A percentile compares a stretch with the other conserved stretches of the same genome.
phyloP scores from a whole-genome alignment of 164 flowering plant species.

The Pachysandra terminalis region DNA sequence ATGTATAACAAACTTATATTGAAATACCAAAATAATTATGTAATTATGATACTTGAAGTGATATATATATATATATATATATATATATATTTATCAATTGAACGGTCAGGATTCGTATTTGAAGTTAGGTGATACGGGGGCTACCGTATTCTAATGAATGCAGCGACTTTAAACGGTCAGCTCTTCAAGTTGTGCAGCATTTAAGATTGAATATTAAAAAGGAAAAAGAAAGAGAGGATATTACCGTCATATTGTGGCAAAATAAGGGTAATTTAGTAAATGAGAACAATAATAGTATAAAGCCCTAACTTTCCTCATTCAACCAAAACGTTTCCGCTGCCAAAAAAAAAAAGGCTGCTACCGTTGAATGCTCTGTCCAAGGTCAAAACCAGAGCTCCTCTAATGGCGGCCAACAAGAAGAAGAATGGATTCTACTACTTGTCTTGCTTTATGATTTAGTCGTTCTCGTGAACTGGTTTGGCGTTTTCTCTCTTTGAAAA shows the following conservation, averaged over 20 bases:
- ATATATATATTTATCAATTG: no score
- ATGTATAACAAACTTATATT: no score
- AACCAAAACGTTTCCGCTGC: neutral
- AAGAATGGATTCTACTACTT: neutral
- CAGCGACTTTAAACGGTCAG: no score
- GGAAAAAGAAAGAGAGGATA: no score
- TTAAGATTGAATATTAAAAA: no score
- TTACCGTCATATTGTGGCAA: neutral
- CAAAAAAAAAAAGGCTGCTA: neutral
- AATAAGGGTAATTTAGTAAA: neutral
- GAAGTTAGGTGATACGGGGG: no score
- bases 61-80: no score
- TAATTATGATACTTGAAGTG: no score
- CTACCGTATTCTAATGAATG: no score
- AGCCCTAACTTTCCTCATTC: neutral
- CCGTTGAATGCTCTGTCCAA: neutral
- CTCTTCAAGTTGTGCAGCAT: no score
- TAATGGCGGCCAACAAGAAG: neutral
- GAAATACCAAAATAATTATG: no score
- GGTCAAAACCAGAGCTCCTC: conserved; percentile 4
- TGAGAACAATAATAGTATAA: neutral
- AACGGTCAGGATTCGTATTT: no score
- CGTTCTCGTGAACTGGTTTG: neutral
- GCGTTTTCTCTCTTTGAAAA: neutral
- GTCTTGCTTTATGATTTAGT: neutral